Percentiles rank a stretch among this genome's conserved stretches.
Conservation (phyloP, 768 basidiomycete species). For the Hericium rajendrae region DNA sequence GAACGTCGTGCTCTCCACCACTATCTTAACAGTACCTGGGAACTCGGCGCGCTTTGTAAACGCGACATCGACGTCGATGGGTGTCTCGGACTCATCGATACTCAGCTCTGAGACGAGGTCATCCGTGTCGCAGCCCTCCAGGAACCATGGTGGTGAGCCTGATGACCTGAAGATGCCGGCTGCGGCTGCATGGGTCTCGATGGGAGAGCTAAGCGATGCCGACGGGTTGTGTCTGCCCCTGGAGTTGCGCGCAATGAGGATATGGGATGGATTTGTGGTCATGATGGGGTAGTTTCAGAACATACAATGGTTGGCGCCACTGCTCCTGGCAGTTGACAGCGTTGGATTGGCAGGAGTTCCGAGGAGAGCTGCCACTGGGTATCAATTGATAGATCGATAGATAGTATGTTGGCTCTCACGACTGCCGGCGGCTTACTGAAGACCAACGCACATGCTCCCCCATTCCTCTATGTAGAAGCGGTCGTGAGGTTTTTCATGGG, state of each 20-base stretch:
- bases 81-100: conserved; percentile 49
- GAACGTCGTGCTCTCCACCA: conserved; percentile 83
- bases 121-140: conserved; percentile 64
- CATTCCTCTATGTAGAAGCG: no score
- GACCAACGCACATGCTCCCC: no score
- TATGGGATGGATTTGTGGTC: conserved; percentile 76
- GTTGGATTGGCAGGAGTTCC: no score
- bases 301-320: no score
- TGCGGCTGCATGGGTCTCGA: conserved; percentile 82
- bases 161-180: conserved; percentile 77
- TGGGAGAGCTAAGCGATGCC: conserved; percentile 74
- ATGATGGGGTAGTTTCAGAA: conserved; percentile 19
- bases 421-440: no score
- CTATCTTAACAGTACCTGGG: conserved; percentile 84
- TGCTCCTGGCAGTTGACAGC: no score
- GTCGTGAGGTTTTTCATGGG: no score
- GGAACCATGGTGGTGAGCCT: conserved; percentile 70
- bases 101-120: conserved; percentile 62
- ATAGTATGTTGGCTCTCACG: no score
- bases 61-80: conserved; percentile 73
- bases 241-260: conserved; percentile 82
- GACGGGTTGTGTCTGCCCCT: conserved; percentile 67
- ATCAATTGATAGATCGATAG: no score
- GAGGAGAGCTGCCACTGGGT: no score
- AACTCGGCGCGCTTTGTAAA: conserved; percentile 60